phyloP scores from a whole-genome alignment of 2,329 filamentous ascomycete genomes.

The Endocalyx cinctus region DNA sequence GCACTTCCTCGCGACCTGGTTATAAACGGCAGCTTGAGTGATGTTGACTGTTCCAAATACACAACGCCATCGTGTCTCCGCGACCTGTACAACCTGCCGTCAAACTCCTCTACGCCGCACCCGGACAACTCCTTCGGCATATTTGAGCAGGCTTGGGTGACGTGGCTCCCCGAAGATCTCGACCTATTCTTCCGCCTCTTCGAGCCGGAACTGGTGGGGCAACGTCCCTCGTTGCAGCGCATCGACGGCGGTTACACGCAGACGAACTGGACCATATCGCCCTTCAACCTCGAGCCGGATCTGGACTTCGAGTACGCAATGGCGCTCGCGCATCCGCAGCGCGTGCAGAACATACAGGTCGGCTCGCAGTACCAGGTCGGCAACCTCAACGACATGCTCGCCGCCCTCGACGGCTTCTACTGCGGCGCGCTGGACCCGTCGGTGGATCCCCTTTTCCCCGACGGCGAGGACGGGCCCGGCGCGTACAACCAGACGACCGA shows the following conservation, averaged over 20 bases:
- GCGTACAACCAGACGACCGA: no score
- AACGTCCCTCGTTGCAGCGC: slow-evolving; percentile 24
- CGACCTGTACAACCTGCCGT: neutral
- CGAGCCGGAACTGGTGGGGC: neutral
- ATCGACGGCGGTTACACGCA: slow-evolving; percentile 6
- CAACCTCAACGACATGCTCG: slow-evolving; percentile 4
- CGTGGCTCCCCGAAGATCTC: neutral
- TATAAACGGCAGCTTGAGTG: neutral
- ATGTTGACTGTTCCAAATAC: neutral
- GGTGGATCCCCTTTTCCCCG: neutral
- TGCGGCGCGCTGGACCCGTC: neutral
- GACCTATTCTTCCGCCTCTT: neutral
- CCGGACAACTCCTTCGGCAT: neutral
- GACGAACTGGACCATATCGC: neutral
- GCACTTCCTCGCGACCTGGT: no score
- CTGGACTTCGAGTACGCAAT: slow-evolving; percentile 7
- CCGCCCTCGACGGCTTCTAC: neutral
- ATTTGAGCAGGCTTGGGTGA: neutral
- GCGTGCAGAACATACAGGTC: slow-evolving; percentile 4
- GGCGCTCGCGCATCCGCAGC: slow-evolving; percentile 4
- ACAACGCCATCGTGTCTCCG: neutral
- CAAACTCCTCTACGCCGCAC: neutral
- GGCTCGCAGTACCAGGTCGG: slow-evolving; percentile 3
- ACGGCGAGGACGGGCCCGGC: neutral
- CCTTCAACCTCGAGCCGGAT: slow-evolving; percentile 4